phyloP scores from a whole-genome alignment of 2,329 filamentous ascomycete species.

The Cryphonectria naterciae region DNA sequence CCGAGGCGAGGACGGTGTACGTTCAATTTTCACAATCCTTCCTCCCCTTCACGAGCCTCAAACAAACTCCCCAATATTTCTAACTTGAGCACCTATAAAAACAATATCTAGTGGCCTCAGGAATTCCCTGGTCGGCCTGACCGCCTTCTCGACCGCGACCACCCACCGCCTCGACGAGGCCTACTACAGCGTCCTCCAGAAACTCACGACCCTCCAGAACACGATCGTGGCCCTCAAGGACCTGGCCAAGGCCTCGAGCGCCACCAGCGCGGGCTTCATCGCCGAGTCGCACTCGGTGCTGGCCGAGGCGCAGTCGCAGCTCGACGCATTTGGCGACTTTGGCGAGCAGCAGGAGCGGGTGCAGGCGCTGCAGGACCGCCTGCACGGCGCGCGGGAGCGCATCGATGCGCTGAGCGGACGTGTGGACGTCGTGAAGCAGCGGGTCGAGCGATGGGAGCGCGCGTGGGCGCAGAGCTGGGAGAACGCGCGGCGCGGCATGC shows the following conservation, averaged over 20 bases:
- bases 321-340: slow-evolving; percentile 65
- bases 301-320: slow-evolving; percentile 62
- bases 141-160: slow-evolving; percentile 62
- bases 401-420: slow-evolving; percentile 64
- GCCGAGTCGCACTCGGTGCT: slow-evolving; percentile 62
- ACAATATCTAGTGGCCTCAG: slow-evolving; percentile 50
- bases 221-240: slow-evolving; percentile 69
- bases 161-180: slow-evolving; percentile 72
- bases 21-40: slow-evolving; percentile 32
- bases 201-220: slow-evolving; percentile 64
- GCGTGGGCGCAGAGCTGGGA: slow-evolving; percentile 71
- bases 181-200: slow-evolving; percentile 75
- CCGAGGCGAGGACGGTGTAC: slow-evolving; percentile 46
- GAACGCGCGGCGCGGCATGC: slow-evolving; percentile 65
- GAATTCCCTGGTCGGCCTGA: slow-evolving; percentile 58
- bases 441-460: slow-evolving; percentile 70
- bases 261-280: slow-evolving; percentile 63
- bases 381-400: slow-evolving; percentile 62
- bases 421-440: slow-evolving; percentile 65
- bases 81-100: slow-evolving; percentile 13
- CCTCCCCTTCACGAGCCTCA: background rate
- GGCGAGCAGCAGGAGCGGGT: slow-evolving; percentile 68
- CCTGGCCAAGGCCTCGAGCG: slow-evolving; percentile 64
- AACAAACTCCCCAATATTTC: slow-evolving; percentile 1
- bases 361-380: slow-evolving; percentile 61